These are phyloP conservation scores for Trametes elegans DNA, from an alignment of 768 basidiomycete genomes.

Conservation along the genomic window DNA sequence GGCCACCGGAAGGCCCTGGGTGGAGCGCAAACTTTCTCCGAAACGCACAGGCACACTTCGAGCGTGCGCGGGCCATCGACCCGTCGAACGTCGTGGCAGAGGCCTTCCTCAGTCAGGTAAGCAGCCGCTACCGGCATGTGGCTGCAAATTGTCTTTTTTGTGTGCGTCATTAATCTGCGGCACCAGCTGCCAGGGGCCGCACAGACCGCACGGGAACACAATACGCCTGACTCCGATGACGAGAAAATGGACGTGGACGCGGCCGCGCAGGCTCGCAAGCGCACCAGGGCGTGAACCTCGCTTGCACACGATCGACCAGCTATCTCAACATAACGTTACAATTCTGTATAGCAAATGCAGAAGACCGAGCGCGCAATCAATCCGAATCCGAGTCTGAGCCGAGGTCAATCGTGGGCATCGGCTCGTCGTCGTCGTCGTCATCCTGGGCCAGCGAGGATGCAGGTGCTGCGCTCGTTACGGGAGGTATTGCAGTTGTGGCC, in stretches of 20 bases:
- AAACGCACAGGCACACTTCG: conserved; percentile 62
- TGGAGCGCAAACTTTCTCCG: conserved; percentile 40
- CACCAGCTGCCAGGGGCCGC: conserved; percentile 18
- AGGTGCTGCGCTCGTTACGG: neutral
- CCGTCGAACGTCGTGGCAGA: conserved; percentile 52
- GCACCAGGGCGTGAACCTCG: conserved; percentile 28
- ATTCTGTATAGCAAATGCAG: neutral
- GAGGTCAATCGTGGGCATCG: conserved; percentile 75
- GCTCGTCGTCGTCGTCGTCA: conserved; percentile 66
- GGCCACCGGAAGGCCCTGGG: conserved; percentile 19
- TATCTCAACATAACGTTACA: neutral
- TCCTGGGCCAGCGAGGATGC: conserved; percentile 29
- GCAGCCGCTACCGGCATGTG: conserved; percentile 16
- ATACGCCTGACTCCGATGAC: conserved; percentile 36
- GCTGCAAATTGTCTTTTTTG: too few relatives aligned
- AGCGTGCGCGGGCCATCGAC: conserved; percentile 60
- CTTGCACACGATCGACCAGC: neutral
- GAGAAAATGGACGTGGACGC: conserved; percentile 32
- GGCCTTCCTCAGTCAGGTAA: conserved; percentile 54
- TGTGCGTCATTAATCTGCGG: neutral
- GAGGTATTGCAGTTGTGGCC: neutral
- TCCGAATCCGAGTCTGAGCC: conserved; percentile 75
- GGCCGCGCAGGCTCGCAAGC: conserved; percentile 33
- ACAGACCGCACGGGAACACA: conserved; percentile 10
- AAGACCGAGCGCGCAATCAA: neutral